Base-by-base conservation (phyloP, 1,284 basidiomycete genomes). In the Coniferiporia sulphurascens region DNA sequence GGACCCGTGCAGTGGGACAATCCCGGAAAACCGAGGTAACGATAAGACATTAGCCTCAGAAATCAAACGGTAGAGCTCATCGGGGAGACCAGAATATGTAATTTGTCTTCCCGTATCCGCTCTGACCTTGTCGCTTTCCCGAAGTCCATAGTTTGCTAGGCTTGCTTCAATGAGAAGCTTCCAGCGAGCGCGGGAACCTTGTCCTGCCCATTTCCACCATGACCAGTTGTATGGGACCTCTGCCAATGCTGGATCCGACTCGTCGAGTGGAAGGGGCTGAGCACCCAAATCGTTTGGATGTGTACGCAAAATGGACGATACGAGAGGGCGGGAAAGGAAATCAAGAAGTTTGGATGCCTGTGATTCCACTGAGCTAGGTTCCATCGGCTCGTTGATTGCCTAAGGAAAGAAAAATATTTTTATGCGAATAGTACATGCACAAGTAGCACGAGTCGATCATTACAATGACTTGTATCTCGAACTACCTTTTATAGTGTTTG, bases 131-230 rank as follows among this genome's bases (percentile, higher is more conserved):
- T 46, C 45, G 8, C 36, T 41, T n/a, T 35, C 35, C 22, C 22
- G 17, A 36, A 44, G n/a, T 32, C 17, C 8, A 36, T 21, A 7
- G 9, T 27, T 27, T 32, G 3, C 44, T 4, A 21, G 19, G 34
- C 34, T 49, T 22, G 15, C 36, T 19, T 13, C 52, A n/a, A 53
- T 27, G 35, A 53, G 55, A n/a, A 34, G 3, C 9, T 48, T 52
- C 51, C 56, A 58, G 34, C 44, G 41, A 43, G 45, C 51, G 27
- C 27, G 27, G 7, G 44, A 50, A 45, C 38, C 32, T 46, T 58
- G 35, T 6, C 43, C 49, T 15, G 48, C 43, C 60, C 60, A 61
- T n/a, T 48, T 27, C 60, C 60, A 61, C 60, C 60, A 61, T 21
- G 34, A 27, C 55, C 55, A 61, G 38, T 54, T 52, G 35, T 27